Base-by-base conservation (phyloP, 2,329 filamentous ascomycete species). In the Fusarium protoensiforme region DNA sequence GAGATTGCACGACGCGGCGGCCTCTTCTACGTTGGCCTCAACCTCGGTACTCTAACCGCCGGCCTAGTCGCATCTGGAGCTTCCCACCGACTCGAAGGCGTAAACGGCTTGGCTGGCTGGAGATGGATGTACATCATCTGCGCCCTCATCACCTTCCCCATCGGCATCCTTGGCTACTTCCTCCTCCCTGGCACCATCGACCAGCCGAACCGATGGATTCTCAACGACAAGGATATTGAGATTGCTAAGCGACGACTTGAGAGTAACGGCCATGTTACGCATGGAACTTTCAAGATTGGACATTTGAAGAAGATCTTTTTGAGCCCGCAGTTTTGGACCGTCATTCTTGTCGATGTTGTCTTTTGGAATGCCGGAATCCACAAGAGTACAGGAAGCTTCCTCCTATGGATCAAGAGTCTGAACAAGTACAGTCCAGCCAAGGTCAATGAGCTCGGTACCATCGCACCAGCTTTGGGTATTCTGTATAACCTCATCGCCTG, bases 371-470 rank as follows among this genome's bases (percentile, higher is more conserved):
- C 83, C 5, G 78, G 83, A 20, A 85, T 80, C 46, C 78, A 87
- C 60, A 85, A 84, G 2, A 82, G 77, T 7, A 81, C 84, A 0
- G 88, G 87, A 7, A 85, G 83, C 0, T 90, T 87, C 66, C 77
- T 89, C 5, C 82, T 91, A 1, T 91, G 88, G 88, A 80, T 91
- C 57, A 90, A 90, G 78, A 87, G 85, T 64, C 77, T 90, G 16
- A 78, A 84, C 2, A 81, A 85, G 7, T 90, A 84, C 74, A 41
- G 74, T 61, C 3, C 61, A 60, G 53, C 33, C 22, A 57, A 57
- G 7, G 33, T 57, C 2, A 57, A 57, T 11, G 54, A 57, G 35
- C 54, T 57, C 3, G 54, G 35, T 3, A 38, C 54, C 2, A 57
- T 57, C 3, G 35, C 54, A 1, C 54, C 54, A 8, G 54, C 54